Evolutionary conservation across 1,284 basidiomycete species (phyloP).

Genomic region (Sporisorium exsertum): DNA sequence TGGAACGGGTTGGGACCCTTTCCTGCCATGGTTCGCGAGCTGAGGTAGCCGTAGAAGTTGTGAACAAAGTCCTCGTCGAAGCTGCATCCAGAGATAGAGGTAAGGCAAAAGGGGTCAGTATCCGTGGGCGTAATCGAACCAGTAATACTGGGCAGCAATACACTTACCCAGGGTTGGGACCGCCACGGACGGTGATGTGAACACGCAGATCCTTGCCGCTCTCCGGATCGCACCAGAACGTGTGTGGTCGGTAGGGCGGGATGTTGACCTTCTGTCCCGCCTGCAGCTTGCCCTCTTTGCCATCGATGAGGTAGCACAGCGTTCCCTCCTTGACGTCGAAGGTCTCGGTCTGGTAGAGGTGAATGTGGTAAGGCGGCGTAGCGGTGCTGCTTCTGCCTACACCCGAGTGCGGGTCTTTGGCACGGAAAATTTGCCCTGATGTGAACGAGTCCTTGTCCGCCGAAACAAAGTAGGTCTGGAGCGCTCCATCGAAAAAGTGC

Average conservation of each 20-base stretch:
- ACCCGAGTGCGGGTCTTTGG: constrained; percentile 58
- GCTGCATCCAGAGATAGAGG: neutral
- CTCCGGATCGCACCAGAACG: constrained; percentile 66
- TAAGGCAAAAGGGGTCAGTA: neutral
- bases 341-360: constrained; percentile 65
- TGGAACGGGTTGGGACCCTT: constrained; percentile 62
- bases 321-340: constrained; percentile 65
- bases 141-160: neutral
- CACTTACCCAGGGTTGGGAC: constrained; percentile 58
- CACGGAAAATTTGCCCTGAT: constrained; percentile 64
- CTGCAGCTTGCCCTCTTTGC: constrained; percentile 60
- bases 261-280: constrained; percentile 64
- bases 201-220: constrained; percentile 64
- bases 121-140: neutral
- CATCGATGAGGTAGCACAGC: constrained; percentile 67
- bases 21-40: constrained; percentile 54
- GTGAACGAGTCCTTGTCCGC: constrained; percentile 43
- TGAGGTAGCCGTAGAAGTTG: constrained; percentile 67
- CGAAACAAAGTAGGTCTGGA: constrained; percentile 44
- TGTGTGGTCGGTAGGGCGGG: constrained; percentile 64
- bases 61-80: constrained; percentile 68
- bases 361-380: constrained; percentile 68
- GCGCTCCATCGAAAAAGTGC: constrained; percentile 56
- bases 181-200: constrained; percentile 65
- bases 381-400: constrained; percentile 58